phyloP scores from a whole-genome alignment of 2,329 filamentous ascomycete species.

The Byssochlamys sp. region DNA sequence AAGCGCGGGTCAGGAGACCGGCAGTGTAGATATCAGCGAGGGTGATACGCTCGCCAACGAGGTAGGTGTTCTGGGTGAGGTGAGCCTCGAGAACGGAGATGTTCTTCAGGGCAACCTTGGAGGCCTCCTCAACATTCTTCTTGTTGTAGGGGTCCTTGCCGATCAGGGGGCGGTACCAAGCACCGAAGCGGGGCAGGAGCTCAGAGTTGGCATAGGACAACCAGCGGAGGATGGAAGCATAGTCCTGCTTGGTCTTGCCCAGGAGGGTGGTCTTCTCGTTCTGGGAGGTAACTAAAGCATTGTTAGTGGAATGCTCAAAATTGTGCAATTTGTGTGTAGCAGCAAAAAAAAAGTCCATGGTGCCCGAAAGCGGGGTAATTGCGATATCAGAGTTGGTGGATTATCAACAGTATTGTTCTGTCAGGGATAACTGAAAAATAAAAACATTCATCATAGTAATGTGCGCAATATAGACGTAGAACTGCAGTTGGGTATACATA shows the following conservation, averaged over 20 bases:
- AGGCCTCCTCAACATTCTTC: constrained; percentile 78
- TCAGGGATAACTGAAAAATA: constrained; percentile 93
- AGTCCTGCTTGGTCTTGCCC: constrained; percentile 99
- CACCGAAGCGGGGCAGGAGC: constrained; percentile 61
- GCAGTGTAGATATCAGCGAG: constrained; percentile 85
- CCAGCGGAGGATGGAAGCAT: constrained; percentile 96
- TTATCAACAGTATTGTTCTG: constrained; percentile 86
- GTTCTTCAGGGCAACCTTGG: constrained; percentile 59
- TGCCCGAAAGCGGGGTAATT: constrained; percentile 33
- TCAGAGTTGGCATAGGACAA: constrained; percentile 93
- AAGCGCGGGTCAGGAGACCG: constrained; percentile 72
- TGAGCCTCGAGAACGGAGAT: constrained; percentile 72
- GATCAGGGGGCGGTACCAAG: constrained; percentile 78
- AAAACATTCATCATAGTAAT: constrained; percentile 60
- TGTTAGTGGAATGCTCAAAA: constrained; percentile 15
- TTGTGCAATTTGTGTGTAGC: constrained; percentile 7
- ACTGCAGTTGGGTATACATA: constrained; percentile 48
- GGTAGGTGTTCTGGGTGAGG: constrained; percentile 86
- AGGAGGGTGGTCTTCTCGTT: constrained; percentile 99
- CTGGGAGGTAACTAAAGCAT: constrained; percentile 75
- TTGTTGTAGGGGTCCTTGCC: constrained; percentile 89
- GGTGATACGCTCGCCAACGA: constrained; percentile 93
- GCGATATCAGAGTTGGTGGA: constrained; percentile 65
- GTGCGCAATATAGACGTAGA: constrained; percentile 9
- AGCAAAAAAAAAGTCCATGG: constrained; percentile 12